Percentiles rank a stretch among this genome's conserved stretches.
Evolutionary conservation across 1,139 yeast species (phyloP).

Genomic region (Sugiyamaella xylanicola): DNA sequence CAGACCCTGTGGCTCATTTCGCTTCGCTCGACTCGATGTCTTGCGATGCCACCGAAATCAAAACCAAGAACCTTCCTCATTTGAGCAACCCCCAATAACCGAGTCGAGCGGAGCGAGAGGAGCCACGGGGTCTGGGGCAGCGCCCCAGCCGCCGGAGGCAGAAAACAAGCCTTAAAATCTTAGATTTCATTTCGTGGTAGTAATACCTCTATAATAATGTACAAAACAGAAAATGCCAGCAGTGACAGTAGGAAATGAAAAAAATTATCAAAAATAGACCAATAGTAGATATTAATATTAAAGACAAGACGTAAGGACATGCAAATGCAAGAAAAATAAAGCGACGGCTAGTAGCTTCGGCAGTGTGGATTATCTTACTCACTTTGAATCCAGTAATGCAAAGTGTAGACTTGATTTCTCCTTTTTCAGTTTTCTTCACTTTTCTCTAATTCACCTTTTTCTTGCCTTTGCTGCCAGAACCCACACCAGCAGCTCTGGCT

Average conservation of each 20-base stretch:
- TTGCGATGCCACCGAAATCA: too few species aligned
- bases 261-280: conserved; percentile 2
- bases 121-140: background rate
- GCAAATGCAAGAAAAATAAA: conserved; percentile 9
- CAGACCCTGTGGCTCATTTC: background rate
- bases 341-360: too few species aligned
- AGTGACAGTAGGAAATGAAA: background rate
- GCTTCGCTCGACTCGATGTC: background rate
- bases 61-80: too few species aligned
- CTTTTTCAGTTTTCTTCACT: background rate
- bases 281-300: conserved; percentile 9
- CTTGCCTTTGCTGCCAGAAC: conserved; percentile 13
- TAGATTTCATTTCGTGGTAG: conserved; percentile 14
- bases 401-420: background rate
- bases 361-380: background rate
- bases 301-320: conserved; percentile 3
- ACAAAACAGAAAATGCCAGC: conserved; percentile 13
- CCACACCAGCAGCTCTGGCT: conserved; percentile 21
- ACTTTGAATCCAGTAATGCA: background rate
- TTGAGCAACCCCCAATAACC: too few species aligned
- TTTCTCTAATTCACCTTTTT: background rate
- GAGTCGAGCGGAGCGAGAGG: too few species aligned
- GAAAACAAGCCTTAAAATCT: background rate
- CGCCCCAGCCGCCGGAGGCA: conserved; percentile 9
- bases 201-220: conserved; percentile 15